phyloP scores from a whole-genome alignment of 768 basidiomycete genomes.

The Leccinum imitatum region DNA sequence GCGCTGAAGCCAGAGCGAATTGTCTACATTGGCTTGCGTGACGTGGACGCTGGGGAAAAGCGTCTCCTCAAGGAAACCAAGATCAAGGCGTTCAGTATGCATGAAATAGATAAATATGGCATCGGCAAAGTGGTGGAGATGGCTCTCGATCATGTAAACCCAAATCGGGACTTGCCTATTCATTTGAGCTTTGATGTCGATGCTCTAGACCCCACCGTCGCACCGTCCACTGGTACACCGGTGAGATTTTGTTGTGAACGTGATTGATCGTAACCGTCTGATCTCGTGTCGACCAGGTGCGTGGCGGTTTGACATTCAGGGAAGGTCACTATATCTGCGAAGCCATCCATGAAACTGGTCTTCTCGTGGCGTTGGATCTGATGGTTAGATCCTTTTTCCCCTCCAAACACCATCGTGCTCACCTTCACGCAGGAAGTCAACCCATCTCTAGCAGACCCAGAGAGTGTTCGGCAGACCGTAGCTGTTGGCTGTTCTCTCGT shows the following conservation, averaged over 20 bases:
- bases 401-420: slow-evolving; percentile 3
- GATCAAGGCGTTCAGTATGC: slow-evolving; percentile 91
- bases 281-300: slow-evolving; percentile 49
- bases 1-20: slow-evolving; percentile 68
- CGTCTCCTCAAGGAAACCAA: slow-evolving; percentile 74
- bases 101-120: slow-evolving; percentile 84
- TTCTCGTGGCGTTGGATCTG: slow-evolving; percentile 88
- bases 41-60: slow-evolving; percentile 88
- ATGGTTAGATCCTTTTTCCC: slow-evolving; percentile 58
- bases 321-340: slow-evolving; percentile 99
- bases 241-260: slow-evolving; percentile 40
- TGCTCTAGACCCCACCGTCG: slow-evolving; percentile 90
- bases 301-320: slow-evolving; percentile 93
- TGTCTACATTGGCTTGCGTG: slow-evolving; percentile 97
- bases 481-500: slow-evolving; percentile 87
- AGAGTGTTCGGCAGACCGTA: slow-evolving; percentile 82
- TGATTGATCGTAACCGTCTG: background rate
- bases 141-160: slow-evolving; percentile 94
- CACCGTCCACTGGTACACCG: slow-evolving; percentile 94
- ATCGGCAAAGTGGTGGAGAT: slow-evolving; percentile 95
- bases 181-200: slow-evolving; percentile 98
- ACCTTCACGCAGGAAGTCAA: slow-evolving; percentile 77
- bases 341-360: slow-evolving; percentile 87
- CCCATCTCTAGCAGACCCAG: slow-evolving; percentile 80
- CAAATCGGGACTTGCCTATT: slow-evolving; percentile 77